Base-by-base conservation (phyloP, 2,329 filamentous ascomycete species). In the Claviceps africana region DNA sequence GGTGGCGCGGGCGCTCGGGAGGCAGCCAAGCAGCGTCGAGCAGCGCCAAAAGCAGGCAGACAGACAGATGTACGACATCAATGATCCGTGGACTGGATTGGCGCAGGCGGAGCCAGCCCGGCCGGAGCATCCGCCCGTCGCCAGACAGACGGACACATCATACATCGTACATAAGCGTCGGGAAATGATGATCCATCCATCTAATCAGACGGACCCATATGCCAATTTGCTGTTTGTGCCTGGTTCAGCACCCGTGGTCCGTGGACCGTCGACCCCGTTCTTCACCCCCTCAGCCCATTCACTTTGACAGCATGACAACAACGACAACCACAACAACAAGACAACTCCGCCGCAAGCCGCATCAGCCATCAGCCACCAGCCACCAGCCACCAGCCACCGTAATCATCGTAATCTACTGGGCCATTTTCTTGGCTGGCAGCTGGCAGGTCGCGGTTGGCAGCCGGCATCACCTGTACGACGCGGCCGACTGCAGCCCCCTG, bases 361-460 rank as follows among this genome's bases (percentile, higher is more conserved):
- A 35, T 35, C 33, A 37, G 35, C 35, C 15, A n/a, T 17, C 35
- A n/a, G 33, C 33, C 35, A 50, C 30, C 19, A 50, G 37, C 45
- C 15, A 37, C 17, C 4, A n/a, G 35, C 35, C 35, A 6, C 17
- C 33, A 6, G 33, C n/a, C n/a, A n/a, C n/a, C n/a, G n/a, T n/a
- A n/a, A 3, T 17, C 28, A 48, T 51, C 52, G 52, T 51, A 51
- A 53, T 47, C 48, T n/a, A 30, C 44, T 7, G 13, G 25, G 1
- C 10, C n/a, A n/a, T n/a, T n/a, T n/a, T n/a, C n/a, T n/a, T n/a
- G 15, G 33, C 33, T 35, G 33, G 33, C 33, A 15, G 33, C 35
- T 37, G 17, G 35, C 17, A 37, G 3, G 15, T 37, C 15, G 35
- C 35, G n/a, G 15, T 37, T 37, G 15, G 35, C 35, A 37, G 35